These are phyloP conservation scores for Henningerozyma blattae DNA, from an alignment of 805 yeast genomes.

Conservation along the genomic window DNA sequence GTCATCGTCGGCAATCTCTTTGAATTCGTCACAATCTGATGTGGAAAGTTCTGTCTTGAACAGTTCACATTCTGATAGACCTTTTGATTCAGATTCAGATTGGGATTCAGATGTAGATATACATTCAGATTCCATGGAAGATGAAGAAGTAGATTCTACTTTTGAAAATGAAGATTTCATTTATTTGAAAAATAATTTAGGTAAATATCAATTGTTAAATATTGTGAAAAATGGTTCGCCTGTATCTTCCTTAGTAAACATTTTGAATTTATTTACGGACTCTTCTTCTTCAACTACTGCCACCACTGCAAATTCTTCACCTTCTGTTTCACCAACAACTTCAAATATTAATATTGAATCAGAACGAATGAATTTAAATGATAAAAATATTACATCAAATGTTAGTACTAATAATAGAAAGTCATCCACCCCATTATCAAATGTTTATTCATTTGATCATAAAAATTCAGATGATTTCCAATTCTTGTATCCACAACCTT, in stretches of 20 bases:
- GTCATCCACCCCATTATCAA: neutral
- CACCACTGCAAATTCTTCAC: neutral
- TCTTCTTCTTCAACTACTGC: neutral
- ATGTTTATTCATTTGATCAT: neutral
- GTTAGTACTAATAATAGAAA: neutral
- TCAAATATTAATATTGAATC: neutral
- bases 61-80: neutral
- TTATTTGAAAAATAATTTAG: slow-evolving; percentile 15
- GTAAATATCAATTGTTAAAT: slow-evolving; percentile 59
- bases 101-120: neutral
- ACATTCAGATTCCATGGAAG: slow-evolving; percentile 2
- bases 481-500: slow-evolving; percentile 14
- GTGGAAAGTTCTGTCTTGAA: neutral
- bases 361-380: neutral
- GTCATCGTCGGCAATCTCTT: neutral
- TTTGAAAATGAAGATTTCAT: slow-evolving; percentile 26
- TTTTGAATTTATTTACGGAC: slow-evolving; percentile 57
- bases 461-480: neutral
- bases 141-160: slow-evolving; percentile 23
- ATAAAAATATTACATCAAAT: neutral
- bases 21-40: too few species aligned
- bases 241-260: slow-evolving; percentile 68
- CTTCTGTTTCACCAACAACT: neutral
- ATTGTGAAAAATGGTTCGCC: slow-evolving; percentile 80
- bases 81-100: neutral